Evolutionary conservation across 2,329 filamentous ascomycete genomes (phyloP).

Genomic region (Hypoxylon sp.): DNA sequence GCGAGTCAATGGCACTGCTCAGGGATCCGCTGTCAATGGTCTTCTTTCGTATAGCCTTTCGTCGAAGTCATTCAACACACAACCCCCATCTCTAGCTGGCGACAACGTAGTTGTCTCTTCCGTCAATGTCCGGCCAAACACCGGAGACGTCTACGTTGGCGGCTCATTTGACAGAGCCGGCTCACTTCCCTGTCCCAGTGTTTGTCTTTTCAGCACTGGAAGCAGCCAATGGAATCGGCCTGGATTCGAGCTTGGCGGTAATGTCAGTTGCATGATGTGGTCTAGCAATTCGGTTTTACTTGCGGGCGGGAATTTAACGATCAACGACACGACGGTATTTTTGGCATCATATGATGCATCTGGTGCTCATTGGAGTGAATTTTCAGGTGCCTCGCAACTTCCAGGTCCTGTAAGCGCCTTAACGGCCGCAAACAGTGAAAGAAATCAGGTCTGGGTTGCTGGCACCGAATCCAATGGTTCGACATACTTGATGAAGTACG

Average conservation of each 20-base stretch:
- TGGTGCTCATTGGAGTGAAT: slow-evolving; percentile 74
- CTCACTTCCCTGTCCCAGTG: slow-evolving; percentile 82
- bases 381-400: slow-evolving; percentile 74
- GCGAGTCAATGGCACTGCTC: slow-evolving; percentile 78
- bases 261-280: slow-evolving; percentile 83
- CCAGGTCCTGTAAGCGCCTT: slow-evolving; percentile 86
- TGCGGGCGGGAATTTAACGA: slow-evolving; percentile 81
- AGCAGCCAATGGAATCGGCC: slow-evolving; percentile 84
- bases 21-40: slow-evolving; percentile 75
- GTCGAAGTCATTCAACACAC: slow-evolving; percentile 73
- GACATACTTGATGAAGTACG: slow-evolving; percentile 85
- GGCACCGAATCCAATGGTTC: slow-evolving; percentile 75
- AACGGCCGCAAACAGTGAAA: slow-evolving; percentile 78
- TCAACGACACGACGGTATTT: slow-evolving; percentile 75
- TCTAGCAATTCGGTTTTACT: slow-evolving; percentile 78
- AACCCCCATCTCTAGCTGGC: slow-evolving; percentile 83
- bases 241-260: slow-evolving; percentile 78
- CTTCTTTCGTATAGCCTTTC: slow-evolving; percentile 85
- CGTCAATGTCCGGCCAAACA: slow-evolving; percentile 79
- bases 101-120: slow-evolving; percentile 79
- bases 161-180: slow-evolving; percentile 89
- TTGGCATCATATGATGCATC: slow-evolving; percentile 82
- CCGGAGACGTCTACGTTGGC: slow-evolving; percentile 84
- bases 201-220: slow-evolving; percentile 83
- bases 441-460: slow-evolving; percentile 84